Percentiles rank a stretch among this genome's conserved stretches.
These are phyloP conservation scores for Purshia tridentata DNA, from an alignment of 306 rosid species.

Conservation along the genomic window DNA sequence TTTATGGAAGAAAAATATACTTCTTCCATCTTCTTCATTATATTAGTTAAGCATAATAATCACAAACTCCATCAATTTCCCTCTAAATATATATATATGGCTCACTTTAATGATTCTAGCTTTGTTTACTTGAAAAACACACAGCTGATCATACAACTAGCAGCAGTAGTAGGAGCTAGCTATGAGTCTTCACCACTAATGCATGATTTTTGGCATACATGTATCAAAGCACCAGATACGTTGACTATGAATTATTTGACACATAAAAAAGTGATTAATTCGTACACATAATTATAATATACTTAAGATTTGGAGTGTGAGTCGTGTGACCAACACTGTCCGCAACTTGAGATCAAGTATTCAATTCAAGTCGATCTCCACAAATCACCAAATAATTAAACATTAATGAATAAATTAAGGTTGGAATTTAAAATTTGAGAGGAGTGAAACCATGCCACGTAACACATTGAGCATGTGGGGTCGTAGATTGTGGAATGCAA, in stretches of 20 bases:
- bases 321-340: conserved; percentile 11
- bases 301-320: neutral
- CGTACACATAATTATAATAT: neutral
- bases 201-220: neutral
- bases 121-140: neutral
- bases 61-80: too few species aligned
- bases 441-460: conserved; percentile 40
- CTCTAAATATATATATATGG: too few species aligned
- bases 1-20: too few species aligned
- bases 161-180: neutral
- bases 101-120: too few species aligned
- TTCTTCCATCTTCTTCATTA: too few species aligned
- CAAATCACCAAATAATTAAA: neutral
- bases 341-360: conserved; percentile 29
- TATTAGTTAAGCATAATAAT: too few species aligned
- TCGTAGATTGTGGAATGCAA: conserved; percentile 10
- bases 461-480: conserved; percentile 37
- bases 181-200: neutral
- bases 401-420: neutral
- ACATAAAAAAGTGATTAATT: neutral
- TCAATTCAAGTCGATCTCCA: conserved; percentile 6
- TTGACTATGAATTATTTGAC: conserved; percentile 7
- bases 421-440: conserved; percentile 3
- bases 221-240: neutral
- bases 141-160: neutral